phyloP scores from a whole-genome alignment of 2,329 filamentous ascomycete species.

The Xylariaceae sp. region DNA sequence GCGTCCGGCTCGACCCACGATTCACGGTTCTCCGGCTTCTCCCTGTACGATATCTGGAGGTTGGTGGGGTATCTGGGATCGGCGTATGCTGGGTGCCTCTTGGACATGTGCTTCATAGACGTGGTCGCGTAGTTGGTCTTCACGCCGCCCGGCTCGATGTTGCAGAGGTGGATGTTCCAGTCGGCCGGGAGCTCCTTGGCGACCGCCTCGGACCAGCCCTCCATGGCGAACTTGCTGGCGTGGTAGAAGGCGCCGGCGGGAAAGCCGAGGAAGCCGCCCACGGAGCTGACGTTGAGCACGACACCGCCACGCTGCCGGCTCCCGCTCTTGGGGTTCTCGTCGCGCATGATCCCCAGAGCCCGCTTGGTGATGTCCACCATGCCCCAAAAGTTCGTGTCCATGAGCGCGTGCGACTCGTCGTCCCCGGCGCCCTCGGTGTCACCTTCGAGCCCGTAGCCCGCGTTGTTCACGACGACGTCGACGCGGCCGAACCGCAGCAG shows the following conservation, averaged over 20 bases:
- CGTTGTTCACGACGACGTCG: constrained; percentile 28
- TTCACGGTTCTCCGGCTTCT: constrained; percentile 15
- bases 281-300: constrained; percentile 47
- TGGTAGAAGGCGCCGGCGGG: constrained; percentile 32
- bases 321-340: constrained; percentile 20
- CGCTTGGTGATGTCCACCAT: constrained; percentile 30
- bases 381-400: constrained; percentile 39
- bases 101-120: constrained; percentile 23
- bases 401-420: constrained; percentile 24
- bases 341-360: constrained; percentile 31
- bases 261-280: constrained; percentile 35
- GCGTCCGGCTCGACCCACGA: constrained; percentile 25
- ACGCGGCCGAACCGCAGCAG: constrained; percentile 26
- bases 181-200: constrained; percentile 33
- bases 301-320: constrained; percentile 38
- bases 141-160: constrained; percentile 35
- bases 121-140: constrained; percentile 27
- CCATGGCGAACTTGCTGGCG: constrained; percentile 35
- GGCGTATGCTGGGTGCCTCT: constrained; percentile 32
- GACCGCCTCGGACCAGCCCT: constrained; percentile 39
- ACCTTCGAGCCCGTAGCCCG: constrained; percentile 22
- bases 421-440: constrained; percentile 25
- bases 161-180: constrained; percentile 36
- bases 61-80: constrained; percentile 20
- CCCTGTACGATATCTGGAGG: constrained; percentile 22